Base-by-base conservation (phyloP, 305 asterid genomes). In the Fraxinus latifolia region DNA sequence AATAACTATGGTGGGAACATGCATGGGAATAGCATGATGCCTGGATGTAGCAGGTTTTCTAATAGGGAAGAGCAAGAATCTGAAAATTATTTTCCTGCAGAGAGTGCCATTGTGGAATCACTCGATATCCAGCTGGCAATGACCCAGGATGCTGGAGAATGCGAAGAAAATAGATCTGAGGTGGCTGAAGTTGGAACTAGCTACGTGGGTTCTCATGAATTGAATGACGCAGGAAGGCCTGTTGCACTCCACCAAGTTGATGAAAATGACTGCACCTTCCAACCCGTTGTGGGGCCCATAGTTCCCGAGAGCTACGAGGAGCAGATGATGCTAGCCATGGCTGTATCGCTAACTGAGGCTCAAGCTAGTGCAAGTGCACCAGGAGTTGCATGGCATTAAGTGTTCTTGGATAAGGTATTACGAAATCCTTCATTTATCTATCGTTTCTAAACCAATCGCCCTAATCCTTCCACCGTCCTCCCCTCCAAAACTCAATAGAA, bases 311-410 rank as follows among this genome's bases (percentile, higher is more conserved):
- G 90, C 77, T 95, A 88, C 74, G 99, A 95, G 92, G 99, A 95
- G 90, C 99, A 94, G 87, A 91, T 95, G 96, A 94, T 95, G 98
- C 86, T 94, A 55, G 99, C 99, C 81, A 95, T 95, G 99, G 96
- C 96, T 74, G 96, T 95, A 78, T 95, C 98, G 17, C 88, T 95
- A 80, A 97, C 98, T 7, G 99, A 95, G 90, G 97, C 97, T 87
- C 90, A 90, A 37, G 86, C 89, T 11, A 88, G 93, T 83, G 83
- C 88, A 34, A 90, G 33, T 81, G 73, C 93, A 19, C 91, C 92
- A 0, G 96, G 94, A 44, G 91, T 92, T 79, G 91, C 95, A 55
- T 94, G 99, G 98, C 93, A 90, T 62, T 94, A 92, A 89, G 85
- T 39, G 53, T 29, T 55, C 19, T 47, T 55, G 11, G 25, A 19